Evolutionary conservation across 2,329 filamentous ascomycete genomes (phyloP).

Genomic region (Calonectria crousiana): DNA sequence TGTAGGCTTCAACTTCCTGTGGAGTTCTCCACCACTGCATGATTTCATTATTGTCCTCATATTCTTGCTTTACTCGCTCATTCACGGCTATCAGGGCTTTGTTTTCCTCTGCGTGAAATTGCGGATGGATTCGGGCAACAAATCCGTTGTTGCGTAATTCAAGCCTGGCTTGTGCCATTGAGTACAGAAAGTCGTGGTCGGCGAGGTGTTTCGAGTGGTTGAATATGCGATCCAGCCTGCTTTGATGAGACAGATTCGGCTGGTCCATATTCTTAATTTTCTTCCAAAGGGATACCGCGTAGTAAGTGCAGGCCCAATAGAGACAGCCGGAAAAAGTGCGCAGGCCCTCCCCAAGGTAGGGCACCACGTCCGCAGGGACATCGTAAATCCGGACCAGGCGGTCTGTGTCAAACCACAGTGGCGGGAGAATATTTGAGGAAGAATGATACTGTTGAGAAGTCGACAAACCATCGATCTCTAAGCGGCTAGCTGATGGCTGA

Average conservation of each 20-base stretch:
- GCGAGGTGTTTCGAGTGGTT: conserved; percentile 36
- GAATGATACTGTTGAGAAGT: not conserved
- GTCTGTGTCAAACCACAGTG: conserved; percentile 40
- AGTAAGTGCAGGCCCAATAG: conserved; percentile 40
- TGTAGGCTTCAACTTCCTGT: conserved; percentile 35
- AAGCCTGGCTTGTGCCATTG: conserved; percentile 33
- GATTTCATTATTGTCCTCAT: conserved; percentile 25
- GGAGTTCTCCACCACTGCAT: conserved; percentile 41
- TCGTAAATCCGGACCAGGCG: conserved; percentile 40
- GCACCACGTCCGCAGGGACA: conserved; percentile 32
- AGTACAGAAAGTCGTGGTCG: conserved; percentile 37
- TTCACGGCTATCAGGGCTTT: conserved; percentile 5
- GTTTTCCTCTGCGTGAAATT: conserved; percentile 16
- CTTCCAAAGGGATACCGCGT: conserved; percentile 40
- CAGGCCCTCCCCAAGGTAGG: conserved; percentile 38
- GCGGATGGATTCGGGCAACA: conserved; percentile 22
- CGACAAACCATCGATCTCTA: not conserved
- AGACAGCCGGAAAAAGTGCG: conserved; percentile 39
- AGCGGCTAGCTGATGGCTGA: not conserved
- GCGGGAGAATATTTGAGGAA: conserved; percentile 15
- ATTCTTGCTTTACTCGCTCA: conserved; percentile 31
- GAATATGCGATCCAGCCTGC: conserved; percentile 38
- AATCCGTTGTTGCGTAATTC: conserved; percentile 40
- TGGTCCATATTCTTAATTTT: conserved; percentile 25
- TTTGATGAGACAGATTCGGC: conserved; percentile 2